Conservation (phyloP, 805 yeast genomes). For the Lipomyces chichibuensis region DNA sequence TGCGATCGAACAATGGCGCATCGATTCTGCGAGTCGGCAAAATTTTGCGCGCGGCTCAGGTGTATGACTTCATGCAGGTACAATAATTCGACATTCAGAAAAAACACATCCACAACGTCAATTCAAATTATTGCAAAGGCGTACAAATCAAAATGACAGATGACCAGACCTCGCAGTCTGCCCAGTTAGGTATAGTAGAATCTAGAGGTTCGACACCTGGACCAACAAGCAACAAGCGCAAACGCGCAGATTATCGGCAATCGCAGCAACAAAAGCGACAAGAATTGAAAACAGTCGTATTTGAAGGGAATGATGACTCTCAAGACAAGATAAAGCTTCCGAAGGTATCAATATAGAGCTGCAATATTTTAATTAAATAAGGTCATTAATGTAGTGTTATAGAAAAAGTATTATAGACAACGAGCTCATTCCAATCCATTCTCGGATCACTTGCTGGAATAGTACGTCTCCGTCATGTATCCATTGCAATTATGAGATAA, state of each 20-base stretch:
- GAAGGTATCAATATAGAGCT: constrained; percentile 17
- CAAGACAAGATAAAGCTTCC: constrained; percentile 29
- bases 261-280: constrained; percentile 56
- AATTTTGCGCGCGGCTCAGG: neutral
- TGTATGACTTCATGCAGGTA: neutral
- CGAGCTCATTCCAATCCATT: constrained; percentile 98
- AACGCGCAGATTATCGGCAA: constrained; percentile 45
- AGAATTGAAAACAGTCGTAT: constrained; percentile 52
- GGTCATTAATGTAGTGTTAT: neutral
- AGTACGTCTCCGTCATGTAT: constrained; percentile 43
- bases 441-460: constrained; percentile 89
- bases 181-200: neutral
- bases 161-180: neutral
- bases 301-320: constrained; percentile 45
- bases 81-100: neutral
- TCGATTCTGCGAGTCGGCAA: neutral
- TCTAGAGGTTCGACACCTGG: neutral
- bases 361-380: neutral
- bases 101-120: neutral
- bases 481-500: neutral
- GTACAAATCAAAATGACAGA: neutral
- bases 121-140: neutral
- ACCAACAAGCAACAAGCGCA: constrained; percentile 33
- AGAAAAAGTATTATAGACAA: constrained; percentile 84
- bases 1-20: neutral